Base-by-base conservation (phyloP, 1,284 basidiomycete species). In the Ceratobasidium sp. region DNA sequence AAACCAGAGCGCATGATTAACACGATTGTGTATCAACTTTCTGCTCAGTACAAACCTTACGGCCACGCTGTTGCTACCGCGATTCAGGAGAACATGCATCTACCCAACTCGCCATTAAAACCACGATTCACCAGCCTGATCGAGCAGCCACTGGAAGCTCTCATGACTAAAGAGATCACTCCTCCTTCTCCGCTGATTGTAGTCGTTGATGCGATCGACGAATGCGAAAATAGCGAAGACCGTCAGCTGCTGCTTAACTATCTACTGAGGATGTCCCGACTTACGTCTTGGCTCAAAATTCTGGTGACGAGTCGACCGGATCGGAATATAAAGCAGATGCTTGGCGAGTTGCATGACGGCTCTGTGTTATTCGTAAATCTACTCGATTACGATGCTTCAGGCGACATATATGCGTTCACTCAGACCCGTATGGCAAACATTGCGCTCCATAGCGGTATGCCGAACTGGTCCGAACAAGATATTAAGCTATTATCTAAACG, bases 121-220 rank as follows among this genome's bases (percentile, higher is more conserved):
- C 43, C 23, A n/a, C 28, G 59, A 32, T 73, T 50, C 14, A n/a
- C 47, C 9, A 16, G 28, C 9, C 28, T 66, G 16, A 44, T 73
- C 18, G 18, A 28, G n/a, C 46, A 13, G 7, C 74, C 69, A 18
- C 44, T 75, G 7, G 11, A 75, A 30, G 57, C 26, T 18, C 28
- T 73, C 13, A 49, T 55, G 13, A 26, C 28, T 5, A 26, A 52
- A 26, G 26, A 47, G 6, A 5, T 32, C 1, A 2, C 47, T 3
- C 11, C 49, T 3, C n/a, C 32, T 11, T 5, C 14, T 0, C 23
- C 38, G 13, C 23, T 67, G 16, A 21, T 73, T 8, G 41, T 75
- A 16, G 47, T 75, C 11, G 35, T 75, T 21, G 74, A 75, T 32
- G 74, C 71, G 6, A 21, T 75, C 7, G 74, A 75, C 32, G 71